phyloP scores from a whole-genome alignment of 306 rosid genomes.

The Leucaena leucocephala region DNA sequence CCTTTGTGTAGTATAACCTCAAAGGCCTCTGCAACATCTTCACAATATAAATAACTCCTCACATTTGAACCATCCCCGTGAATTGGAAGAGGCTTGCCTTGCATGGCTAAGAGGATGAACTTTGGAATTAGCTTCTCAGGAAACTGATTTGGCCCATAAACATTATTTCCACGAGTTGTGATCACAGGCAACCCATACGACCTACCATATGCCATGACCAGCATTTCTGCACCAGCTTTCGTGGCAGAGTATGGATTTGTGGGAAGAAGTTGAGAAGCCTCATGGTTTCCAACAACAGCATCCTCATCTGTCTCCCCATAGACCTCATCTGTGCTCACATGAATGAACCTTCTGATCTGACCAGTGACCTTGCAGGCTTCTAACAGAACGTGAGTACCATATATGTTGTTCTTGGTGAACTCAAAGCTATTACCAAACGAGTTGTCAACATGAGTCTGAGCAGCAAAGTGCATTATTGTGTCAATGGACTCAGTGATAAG shows the following conservation, averaged over 20 bases:
- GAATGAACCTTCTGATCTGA: conserved; percentile 86
- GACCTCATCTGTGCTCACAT: conserved; percentile 95
- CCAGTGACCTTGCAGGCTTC: conserved; percentile 97
- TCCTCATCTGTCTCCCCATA: conserved; percentile 95
- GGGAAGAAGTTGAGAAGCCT: conserved; percentile 92
- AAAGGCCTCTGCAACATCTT: conserved; percentile 95
- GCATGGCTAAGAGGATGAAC: conserved; percentile 88
- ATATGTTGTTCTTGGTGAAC: conserved; percentile 94
- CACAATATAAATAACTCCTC: conserved; percentile 88
- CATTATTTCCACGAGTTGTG: conserved; percentile 92
- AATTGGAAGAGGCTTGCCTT: conserved; percentile 87
- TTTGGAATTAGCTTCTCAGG: conserved; percentile 90
- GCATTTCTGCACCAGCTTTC: conserved; percentile 96
- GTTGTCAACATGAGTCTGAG: conserved; percentile 95
- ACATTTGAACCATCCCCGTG: conserved; percentile 94
- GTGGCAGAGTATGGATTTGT: conserved; percentile 95
- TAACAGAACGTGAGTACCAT: conserved; percentile 86
- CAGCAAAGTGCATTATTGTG: conserved; percentile 96
- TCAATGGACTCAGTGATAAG: conserved; percentile 81
- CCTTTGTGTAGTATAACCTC: conserved; percentile 91
- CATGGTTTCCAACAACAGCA: conserved; percentile 90
- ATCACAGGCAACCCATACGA: conserved; percentile 88
- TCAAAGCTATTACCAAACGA: conserved; percentile 91
- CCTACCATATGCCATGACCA: conserved; percentile 93
- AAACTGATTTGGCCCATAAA: conserved; percentile 90